Base-by-base conservation (phyloP, 1,139 yeast genomes). In the Scheffersomyces illinoinensis region DNA sequence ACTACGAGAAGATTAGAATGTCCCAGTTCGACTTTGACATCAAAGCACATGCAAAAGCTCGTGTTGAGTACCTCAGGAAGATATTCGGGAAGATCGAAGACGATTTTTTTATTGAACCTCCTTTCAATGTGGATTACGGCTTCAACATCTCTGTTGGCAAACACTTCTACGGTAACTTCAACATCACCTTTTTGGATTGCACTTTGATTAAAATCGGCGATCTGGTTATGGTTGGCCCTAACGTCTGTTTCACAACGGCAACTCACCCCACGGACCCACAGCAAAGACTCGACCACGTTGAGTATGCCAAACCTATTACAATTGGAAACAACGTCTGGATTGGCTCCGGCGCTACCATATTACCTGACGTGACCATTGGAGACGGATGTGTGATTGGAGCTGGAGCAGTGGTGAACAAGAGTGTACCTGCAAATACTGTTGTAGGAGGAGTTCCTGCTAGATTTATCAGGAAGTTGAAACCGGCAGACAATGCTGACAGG, bases 311-410 rank as follows among this genome's bases (percentile, higher is more conserved):
- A 50, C 88, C 90, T 3, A 81, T 89, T 43, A 76, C 72, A 2
- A 85, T 89, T 33, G 91, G 89, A 0, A 78, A 86, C 66, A 82
- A 84, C 59, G 89, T 86, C 19, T 89, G 93, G 93, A 75, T 89
- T 53, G 90, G 91, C 10, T 79, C 87, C 2, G 78, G 80, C 54
- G 83, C 76, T 23, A 75, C 76, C 1, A 78, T 89, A 5, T 72
- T 88, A 57, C 90, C 90, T 1, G 93, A 92, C 2, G 89, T 88
- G 17, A 85, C 83, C 0, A 81, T 89, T 56, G 93, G 93, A 7
- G 82, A 85, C 49, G 83, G 84, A 1, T 78, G 82, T n/a, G 86
- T 87, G 0, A 76, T 89, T 54, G 93, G 88, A 6, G 91, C 93
- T 6, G 91, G 91, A 4, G 74, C 87, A 5, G 87, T 88, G 1